Conservation (phyloP, 192 early-diverging fungal genomes). For the Thamnidium elegans region DNA sequence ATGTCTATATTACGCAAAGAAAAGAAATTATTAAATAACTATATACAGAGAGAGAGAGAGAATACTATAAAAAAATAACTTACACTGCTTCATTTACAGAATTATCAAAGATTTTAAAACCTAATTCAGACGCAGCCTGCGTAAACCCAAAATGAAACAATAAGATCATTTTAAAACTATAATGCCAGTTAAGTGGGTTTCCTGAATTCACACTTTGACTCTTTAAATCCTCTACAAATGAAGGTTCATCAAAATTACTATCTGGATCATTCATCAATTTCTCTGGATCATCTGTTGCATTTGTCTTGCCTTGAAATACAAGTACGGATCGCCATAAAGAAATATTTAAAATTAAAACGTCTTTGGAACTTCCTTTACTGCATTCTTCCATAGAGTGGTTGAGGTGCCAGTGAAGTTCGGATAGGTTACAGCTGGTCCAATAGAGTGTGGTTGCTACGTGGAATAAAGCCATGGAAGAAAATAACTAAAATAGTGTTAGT, state of each 20-base stretch:
- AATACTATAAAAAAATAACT: no score
- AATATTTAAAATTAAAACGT: constrained; percentile 13
- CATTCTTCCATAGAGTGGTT: constrained; percentile 23
- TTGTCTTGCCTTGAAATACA: constrained; percentile 25
- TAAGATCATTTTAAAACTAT: constrained; percentile 26
- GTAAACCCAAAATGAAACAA: constrained; percentile 22
- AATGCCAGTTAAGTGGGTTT: constrained; percentile 19
- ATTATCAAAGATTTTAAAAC: constrained; percentile 25
- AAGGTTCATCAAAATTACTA: constrained; percentile 12
- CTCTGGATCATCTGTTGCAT: not conserved
- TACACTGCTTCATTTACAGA: constrained; percentile 21
- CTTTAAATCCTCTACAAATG: constrained; percentile 17
- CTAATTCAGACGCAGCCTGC: constrained; percentile 17
- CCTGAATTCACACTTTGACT: constrained; percentile 17
- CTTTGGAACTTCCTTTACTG: constrained; percentile 4
- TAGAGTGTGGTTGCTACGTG: constrained; percentile 16
- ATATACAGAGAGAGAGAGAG: no score
- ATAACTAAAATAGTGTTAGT: constrained; percentile 3
- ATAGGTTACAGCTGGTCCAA: constrained; percentile 21
- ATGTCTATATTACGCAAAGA: constrained; percentile 16
- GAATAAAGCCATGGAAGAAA: constrained; percentile 24
- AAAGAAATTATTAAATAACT: no score
- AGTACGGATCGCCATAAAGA: constrained; percentile 14
- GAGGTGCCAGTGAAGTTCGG: constrained; percentile 19
- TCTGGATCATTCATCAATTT: constrained; percentile 10